These are phyloP conservation scores for Westerdykella aurantiaca DNA, from an alignment of 2,329 filamentous ascomycete genomes.

Conservation along the genomic window DNA sequence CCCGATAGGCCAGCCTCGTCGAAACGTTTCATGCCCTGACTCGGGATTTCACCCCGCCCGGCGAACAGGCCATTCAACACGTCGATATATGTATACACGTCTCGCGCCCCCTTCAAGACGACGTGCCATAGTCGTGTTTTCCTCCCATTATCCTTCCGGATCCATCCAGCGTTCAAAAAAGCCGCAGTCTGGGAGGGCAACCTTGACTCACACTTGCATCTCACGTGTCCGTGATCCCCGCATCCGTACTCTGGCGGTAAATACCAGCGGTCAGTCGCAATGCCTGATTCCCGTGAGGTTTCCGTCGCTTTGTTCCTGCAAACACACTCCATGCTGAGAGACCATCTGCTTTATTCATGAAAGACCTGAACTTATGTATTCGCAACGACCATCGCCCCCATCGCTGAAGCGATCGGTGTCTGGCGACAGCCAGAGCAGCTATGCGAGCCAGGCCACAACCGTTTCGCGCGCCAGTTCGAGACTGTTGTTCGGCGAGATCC, in stretches of 20 bases:
- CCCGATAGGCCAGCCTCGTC: slow-evolving; percentile 19
- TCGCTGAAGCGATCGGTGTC: slow-evolving; percentile 36
- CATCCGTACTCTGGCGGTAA: slow-evolving; percentile 20
- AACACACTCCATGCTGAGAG: background rate
- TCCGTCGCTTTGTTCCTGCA: slow-evolving; percentile 7
- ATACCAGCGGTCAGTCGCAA: slow-evolving; percentile 24
- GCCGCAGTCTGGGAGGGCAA: slow-evolving; percentile 12
- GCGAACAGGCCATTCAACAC: slow-evolving; percentile 32
- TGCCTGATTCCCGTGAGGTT: slow-evolving; percentile 31
- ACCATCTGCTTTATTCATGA: slow-evolving; percentile 5
- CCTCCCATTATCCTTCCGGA: slow-evolving; percentile 26
- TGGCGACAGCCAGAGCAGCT: slow-evolving; percentile 34
- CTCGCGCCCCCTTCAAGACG: slow-evolving; percentile 30
- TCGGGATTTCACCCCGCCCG: slow-evolving; percentile 21
- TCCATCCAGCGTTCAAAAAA: slow-evolving; percentile 19
- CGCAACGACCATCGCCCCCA: slow-evolving; percentile 28
- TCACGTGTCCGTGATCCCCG: slow-evolving; percentile 28
- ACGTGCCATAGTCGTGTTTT: slow-evolving; percentile 37
- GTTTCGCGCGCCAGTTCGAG: slow-evolving; percentile 34
- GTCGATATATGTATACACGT: slow-evolving; percentile 35
- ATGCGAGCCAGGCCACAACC: slow-evolving; percentile 31
- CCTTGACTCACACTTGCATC: slow-evolving; percentile 42
- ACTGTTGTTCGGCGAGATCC: slow-evolving; percentile 48
- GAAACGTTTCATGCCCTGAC: slow-evolving; percentile 32
- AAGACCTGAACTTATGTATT: slow-evolving; percentile 22